Evolutionary conservation across 2,329 filamentous ascomycete species (phyloP).

Genomic region (Paecilomyces formosus): DNA sequence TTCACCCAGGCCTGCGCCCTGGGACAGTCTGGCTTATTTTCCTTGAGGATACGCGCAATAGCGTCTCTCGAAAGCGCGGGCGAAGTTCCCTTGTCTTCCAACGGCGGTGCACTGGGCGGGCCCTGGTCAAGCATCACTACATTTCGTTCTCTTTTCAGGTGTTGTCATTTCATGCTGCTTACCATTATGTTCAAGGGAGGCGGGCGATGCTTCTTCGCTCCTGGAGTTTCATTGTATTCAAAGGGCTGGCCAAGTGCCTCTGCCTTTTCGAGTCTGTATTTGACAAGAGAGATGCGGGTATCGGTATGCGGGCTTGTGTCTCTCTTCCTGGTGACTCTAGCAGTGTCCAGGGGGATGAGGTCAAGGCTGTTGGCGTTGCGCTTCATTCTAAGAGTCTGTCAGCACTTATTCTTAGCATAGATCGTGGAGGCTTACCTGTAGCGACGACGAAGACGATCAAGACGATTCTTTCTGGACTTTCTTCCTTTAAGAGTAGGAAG

Average conservation of each 20-base stretch:
- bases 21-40: constrained; percentile 10
- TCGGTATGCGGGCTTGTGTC: neutral
- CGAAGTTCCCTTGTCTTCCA: neutral
- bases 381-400: neutral
- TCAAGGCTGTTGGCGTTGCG: neutral
- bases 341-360: neutral
- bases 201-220: neutral
- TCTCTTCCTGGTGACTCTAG: neutral
- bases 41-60: constrained; percentile 12
- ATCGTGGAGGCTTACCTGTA: neutral
- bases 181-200: neutral
- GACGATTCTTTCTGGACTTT: neutral
- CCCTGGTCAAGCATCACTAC: neutral
- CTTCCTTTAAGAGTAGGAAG: constrained; percentile 1
- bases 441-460: neutral
- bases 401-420: neutral
- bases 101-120: neutral
- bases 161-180: neutral
- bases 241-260: neutral
- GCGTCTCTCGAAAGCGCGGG: constrained; percentile 8
- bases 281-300: neutral
- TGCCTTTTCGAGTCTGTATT: neutral
- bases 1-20: constrained; percentile 14
- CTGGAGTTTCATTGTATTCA: neutral
- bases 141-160: neutral